These are phyloP conservation scores for Aspergillus pseudoviridinutans DNA, from an alignment of 2,329 filamentous ascomycete species.

Conservation along the genomic window DNA sequence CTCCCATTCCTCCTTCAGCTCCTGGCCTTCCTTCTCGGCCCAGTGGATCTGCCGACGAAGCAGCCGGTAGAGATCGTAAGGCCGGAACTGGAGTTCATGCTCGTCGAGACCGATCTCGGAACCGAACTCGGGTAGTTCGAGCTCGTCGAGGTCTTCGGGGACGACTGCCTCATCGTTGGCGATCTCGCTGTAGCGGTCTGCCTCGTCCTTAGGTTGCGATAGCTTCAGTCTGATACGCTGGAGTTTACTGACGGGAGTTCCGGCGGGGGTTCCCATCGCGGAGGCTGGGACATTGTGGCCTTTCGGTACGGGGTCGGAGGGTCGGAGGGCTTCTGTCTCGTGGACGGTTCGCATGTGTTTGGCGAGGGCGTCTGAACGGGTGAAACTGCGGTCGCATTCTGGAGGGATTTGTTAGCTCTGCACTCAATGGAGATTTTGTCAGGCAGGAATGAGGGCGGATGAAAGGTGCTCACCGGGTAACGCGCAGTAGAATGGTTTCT, in stretches of 20 bases:
- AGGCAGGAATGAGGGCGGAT: neutral
- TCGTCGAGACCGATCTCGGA: slow-evolving; percentile 42
- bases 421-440: neutral
- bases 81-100: slow-evolving; percentile 40
- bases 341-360: slow-evolving; percentile 99
- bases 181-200: slow-evolving; percentile 25
- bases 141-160: slow-evolving; percentile 34
- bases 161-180: slow-evolving; percentile 24
- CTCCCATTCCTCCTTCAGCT: slow-evolving; percentile 40
- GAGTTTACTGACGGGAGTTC: slow-evolving; percentile 30
- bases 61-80: slow-evolving; percentile 42
- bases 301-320: slow-evolving; percentile 48
- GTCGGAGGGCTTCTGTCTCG: slow-evolving; percentile 89
- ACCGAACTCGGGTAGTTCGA: slow-evolving; percentile 35
- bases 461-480: slow-evolving; percentile 65
- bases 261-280: slow-evolving; percentile 25
- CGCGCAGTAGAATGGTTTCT: slow-evolving; percentile 97
- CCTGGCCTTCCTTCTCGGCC: slow-evolving; percentile 42
- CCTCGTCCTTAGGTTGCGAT: slow-evolving; percentile 31
- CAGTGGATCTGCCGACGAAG: slow-evolving; percentile 46
- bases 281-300: slow-evolving; percentile 27
- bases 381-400: slow-evolving; percentile 98
- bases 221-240: slow-evolving; percentile 43
- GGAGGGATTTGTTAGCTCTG: neutral
- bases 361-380: slow-evolving; percentile 86